Percentiles rank a stretch among this genome's conserved stretches.
Evolutionary conservation across 495 filamentous ascomycete species (phyloP).

Genomic region (Opeltia flavorubescens): DNA sequence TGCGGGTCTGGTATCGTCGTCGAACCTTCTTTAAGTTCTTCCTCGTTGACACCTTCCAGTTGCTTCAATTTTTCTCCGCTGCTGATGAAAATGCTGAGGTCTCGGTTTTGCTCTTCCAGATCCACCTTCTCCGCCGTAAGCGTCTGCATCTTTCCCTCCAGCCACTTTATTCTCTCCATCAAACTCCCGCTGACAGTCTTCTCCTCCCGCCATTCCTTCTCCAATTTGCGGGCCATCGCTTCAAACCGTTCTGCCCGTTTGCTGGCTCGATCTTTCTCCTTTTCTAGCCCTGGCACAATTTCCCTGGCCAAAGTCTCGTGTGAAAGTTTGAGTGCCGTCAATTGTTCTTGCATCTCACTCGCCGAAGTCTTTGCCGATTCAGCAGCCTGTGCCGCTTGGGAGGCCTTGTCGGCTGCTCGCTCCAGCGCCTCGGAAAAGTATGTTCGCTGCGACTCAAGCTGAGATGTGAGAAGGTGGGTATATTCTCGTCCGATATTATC

Average conservation of each 20-base stretch:
- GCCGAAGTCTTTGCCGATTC: constrained; percentile 45
- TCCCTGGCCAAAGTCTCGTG: constrained; percentile 42
- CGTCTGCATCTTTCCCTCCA: constrained; percentile 41
- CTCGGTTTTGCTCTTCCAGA: constrained; percentile 73
- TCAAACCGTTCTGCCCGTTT: constrained; percentile 55
- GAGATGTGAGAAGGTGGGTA: constrained; percentile 77
- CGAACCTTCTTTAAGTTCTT: constrained; percentile 39
- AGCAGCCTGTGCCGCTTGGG: constrained; percentile 52
- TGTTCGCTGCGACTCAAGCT: constrained; percentile 79
- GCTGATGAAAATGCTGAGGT: constrained; percentile 79
- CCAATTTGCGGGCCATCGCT: constrained; percentile 58
- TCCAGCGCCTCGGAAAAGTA: constrained; percentile 93
- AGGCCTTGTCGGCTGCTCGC: constrained; percentile 83
- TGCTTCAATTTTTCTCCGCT: constrained; percentile 69
- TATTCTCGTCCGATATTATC: constrained; percentile 90
- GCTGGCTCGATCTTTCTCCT: constrained; percentile 52
- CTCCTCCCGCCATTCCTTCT: constrained; percentile 73
- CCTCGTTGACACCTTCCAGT: constrained; percentile 43
- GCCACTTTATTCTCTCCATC: constrained; percentile 57
- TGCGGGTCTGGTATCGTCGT: constrained; percentile 34
- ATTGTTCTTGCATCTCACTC: constrained; percentile 30
- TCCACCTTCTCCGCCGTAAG: constrained; percentile 44
- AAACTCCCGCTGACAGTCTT: constrained; percentile 68
- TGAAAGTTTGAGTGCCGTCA: constrained; percentile 39
- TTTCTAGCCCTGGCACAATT: constrained; percentile 50